Base-by-base conservation (phyloP, 106 monocot genomes). In the Posidonia australis region DNA sequence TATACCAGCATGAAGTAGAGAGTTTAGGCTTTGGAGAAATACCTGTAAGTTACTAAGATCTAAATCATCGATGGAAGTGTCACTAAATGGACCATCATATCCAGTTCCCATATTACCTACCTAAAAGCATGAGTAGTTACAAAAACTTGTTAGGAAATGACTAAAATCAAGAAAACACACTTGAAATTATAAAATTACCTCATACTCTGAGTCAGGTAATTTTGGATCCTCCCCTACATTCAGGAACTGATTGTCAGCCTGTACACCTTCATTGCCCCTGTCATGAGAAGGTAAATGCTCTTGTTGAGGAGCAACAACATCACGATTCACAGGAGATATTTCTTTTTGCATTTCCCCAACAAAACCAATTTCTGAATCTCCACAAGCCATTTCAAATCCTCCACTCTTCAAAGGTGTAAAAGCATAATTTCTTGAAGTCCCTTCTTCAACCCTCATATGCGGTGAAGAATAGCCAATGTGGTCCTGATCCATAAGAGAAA, bases 401-500 rank as follows among this genome's bases (percentile, higher is more conserved):
- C 74, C 73, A 58, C 78, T 76, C 64, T 85, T 77, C 44, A 83
- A 58, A 58, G 74, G 65, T 70, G 54, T 42, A 68, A 79, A 73
- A 2, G 64, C 69, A 46, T 77, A 78, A 47, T 74, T 18, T 45
- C 53, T 73, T 49, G 73, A 59, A 62, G 72, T 65, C 41, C 61
- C 78, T 30, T 75, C 73, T 60, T 74, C 76, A 57, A 71, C 55
- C 61, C 74, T 76, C 21, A 56, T 13, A 47, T 77, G 32, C 18
- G 51, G 43, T 71, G 77, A 53, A 43, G 78, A 53, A 51, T 76
- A 85, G 16, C 46, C 63, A 67, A 78, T 69, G 26, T 81, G 80
- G 48, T 90, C 90, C 66, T 87, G 90, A 75, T 90, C 94, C 65
- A 89, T 89, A 51, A 92, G 78, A 51, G 92, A 88, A 75, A 81